Conservation (phyloP, 192 early-diverging fungal species). For the Dissophora ornata region DNA sequence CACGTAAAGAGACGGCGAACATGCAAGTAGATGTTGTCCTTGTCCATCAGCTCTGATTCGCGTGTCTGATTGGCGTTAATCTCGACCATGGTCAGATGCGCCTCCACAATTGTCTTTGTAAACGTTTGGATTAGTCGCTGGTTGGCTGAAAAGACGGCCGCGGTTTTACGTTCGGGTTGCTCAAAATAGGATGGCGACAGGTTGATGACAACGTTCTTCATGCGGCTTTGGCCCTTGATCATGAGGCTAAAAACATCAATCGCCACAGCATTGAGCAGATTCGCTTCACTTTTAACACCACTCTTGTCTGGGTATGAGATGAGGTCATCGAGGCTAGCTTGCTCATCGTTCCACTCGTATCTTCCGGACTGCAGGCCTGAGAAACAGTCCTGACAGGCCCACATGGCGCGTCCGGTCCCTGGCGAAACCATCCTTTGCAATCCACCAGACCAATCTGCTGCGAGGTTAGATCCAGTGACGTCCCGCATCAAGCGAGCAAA, state of each 20-base stretch:
- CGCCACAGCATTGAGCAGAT: conserved; percentile 23
- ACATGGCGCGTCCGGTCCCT: conserved; percentile 27
- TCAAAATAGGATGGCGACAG: conserved; percentile 33
- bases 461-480: conserved; percentile 24
- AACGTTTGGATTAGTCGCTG: conserved; percentile 30
- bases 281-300: conserved; percentile 39
- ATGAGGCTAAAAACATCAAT: conserved; percentile 32
- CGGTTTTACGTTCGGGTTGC: conserved; percentile 16
- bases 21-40: conserved; percentile 48
- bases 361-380: conserved; percentile 12
- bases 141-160: conserved; percentile 25
- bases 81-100: conserved; percentile 45
- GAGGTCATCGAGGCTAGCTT: conserved; percentile 36
- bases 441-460: conserved; percentile 32
- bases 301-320: conserved; percentile 28
- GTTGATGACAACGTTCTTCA: conserved; percentile 26
- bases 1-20: conserved; percentile 44
- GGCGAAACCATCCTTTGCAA: conserved; percentile 37
- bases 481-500: conserved; percentile 32
- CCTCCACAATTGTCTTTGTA: conserved; percentile 19
- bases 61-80: conserved; percentile 43
- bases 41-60: conserved; percentile 44
- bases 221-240: conserved; percentile 20
- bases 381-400: conserved; percentile 43
- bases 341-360: conserved; percentile 39